Conservation (phyloP, 495 filamentous ascomycete species). For the Sordaria brevicollis region DNA sequence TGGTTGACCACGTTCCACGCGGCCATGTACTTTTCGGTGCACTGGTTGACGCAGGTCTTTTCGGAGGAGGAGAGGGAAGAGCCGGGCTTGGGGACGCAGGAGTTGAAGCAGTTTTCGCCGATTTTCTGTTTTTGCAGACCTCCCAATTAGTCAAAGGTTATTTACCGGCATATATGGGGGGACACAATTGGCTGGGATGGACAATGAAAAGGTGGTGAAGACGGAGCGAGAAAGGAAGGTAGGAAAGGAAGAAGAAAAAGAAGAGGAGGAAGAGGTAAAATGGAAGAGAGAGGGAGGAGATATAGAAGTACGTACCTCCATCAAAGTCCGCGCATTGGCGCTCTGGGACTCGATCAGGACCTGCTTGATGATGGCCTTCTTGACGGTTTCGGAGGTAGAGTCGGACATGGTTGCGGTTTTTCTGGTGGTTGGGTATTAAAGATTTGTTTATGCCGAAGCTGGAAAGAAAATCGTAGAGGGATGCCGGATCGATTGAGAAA, state of each 20-base stretch:
- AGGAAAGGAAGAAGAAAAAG: neutral
- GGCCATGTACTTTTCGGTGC: slow-evolving; percentile 96
- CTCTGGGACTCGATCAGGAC: slow-evolving; percentile 65
- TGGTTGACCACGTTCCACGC: slow-evolving; percentile 81
- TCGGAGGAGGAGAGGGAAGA: slow-evolving; percentile 64
- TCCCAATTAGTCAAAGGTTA: too few species aligned
- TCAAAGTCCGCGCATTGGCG: slow-evolving; percentile 61
- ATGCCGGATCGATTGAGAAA: neutral
- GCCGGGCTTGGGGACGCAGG: slow-evolving; percentile 80
- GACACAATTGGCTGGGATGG: neutral
- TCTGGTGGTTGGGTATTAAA: neutral
- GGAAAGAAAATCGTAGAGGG: too few species aligned
- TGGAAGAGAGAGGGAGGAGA: neutral
- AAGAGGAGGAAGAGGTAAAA: neutral
- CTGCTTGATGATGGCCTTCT: slow-evolving; percentile 62
- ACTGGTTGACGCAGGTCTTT: slow-evolving; percentile 65
- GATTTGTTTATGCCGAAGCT: neutral
- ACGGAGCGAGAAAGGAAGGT: neutral
- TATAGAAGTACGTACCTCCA: slow-evolving; percentile 46
- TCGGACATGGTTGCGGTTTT: slow-evolving; percentile 19
- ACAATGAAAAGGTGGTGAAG: too few species aligned
- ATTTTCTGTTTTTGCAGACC: slow-evolving; percentile 65
- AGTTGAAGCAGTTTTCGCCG: slow-evolving; percentile 93
- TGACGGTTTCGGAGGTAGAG: slow-evolving; percentile 31
- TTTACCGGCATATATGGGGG: neutral